Conservation (phyloP, 805 yeast genomes). For the Wickerhamiella sorbophila region DNA sequence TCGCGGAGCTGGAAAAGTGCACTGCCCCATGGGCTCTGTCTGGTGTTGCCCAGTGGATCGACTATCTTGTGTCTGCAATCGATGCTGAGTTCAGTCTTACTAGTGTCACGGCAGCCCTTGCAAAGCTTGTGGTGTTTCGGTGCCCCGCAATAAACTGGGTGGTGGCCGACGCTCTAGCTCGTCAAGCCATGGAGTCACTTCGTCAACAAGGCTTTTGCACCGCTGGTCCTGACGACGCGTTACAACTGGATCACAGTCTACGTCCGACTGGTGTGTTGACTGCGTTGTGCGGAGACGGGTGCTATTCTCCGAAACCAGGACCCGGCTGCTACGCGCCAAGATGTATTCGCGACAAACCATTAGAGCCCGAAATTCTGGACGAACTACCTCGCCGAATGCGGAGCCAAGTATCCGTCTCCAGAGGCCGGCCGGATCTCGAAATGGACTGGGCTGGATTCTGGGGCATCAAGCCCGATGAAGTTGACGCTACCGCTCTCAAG, state of each 20-base stretch:
- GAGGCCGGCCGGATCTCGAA: conserved; percentile 6
- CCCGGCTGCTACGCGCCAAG: conserved; percentile 21
- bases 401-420: neutral
- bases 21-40: conserved; percentile 13
- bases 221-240: conserved; percentile 6
- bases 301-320: conserved; percentile 19
- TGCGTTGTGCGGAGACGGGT: conserved; percentile 23
- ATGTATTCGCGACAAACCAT: conserved; percentile 16
- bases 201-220: conserved; percentile 15
- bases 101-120: conserved; percentile 10
- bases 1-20: conserved; percentile 14
- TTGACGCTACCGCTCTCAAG: conserved; percentile 28
- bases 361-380: conserved; percentile 4
- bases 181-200: conserved; percentile 18
- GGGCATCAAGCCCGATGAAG: conserved; percentile 12
- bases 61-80: conserved; percentile 6
- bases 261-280: conserved; percentile 24
- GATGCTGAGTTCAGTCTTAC: conserved; percentile 12
- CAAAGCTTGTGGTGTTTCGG: conserved; percentile 14
- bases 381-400: neutral
- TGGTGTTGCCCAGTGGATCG: conserved; percentile 13
- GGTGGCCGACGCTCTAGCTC: conserved; percentile 22
- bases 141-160: conserved; percentile 22
- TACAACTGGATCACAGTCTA: conserved; percentile 3
- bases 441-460: conserved; percentile 20